phyloP scores from a whole-genome alignment of 495 filamentous ascomycete species.

The Pyrenula massariospora region DNA sequence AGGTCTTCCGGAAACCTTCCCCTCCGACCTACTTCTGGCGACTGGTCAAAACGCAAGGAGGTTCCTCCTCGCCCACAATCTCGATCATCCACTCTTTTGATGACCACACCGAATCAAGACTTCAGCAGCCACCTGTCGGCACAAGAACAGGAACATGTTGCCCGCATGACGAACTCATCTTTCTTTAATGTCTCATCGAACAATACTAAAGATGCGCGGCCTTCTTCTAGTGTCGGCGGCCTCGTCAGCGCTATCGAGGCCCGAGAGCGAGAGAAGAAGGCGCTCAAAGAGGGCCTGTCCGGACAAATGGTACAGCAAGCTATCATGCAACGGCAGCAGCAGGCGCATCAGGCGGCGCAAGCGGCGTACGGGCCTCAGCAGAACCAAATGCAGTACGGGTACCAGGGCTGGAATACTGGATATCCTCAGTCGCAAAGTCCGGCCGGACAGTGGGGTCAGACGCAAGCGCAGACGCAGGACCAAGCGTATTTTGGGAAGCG shows the following conservation, averaged over 20 bases:
- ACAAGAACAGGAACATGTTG: constrained; percentile 88
- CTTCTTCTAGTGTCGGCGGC: constrained; percentile 40
- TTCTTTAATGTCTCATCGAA: constrained; percentile 59
- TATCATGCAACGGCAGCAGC: constrained; percentile 62
- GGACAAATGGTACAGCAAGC: constrained; percentile 67
- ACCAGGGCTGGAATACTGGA: neutral
- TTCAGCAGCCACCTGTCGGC: constrained; percentile 65
- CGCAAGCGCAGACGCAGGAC: neutral
- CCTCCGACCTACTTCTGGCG: constrained; percentile 38
- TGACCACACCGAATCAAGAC: constrained; percentile 30
- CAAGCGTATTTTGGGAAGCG: too few species aligned
- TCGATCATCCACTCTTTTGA: constrained; percentile 30
- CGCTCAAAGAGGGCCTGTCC: constrained; percentile 58
- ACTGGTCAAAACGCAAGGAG: constrained; percentile 33
- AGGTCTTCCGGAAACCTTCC: constrained; percentile 15
- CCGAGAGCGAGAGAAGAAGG: constrained; percentile 60
- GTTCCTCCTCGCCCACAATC: constrained; percentile 37
- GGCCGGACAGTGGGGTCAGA: neutral
- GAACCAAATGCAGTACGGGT: constrained; percentile 9
- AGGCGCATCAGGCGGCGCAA: constrained; percentile 33
- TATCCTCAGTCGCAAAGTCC: too few species aligned
- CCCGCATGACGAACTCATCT: constrained; percentile 73
- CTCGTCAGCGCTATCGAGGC: constrained; percentile 67
- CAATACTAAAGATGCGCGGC: constrained; percentile 24
- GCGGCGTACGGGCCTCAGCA: constrained; percentile 27